Evolutionary conservation across 805 yeast species (phyloP), one percentile per base, ranked within the genome.

Genomic region (Blastobotrys parvus): DNA sequence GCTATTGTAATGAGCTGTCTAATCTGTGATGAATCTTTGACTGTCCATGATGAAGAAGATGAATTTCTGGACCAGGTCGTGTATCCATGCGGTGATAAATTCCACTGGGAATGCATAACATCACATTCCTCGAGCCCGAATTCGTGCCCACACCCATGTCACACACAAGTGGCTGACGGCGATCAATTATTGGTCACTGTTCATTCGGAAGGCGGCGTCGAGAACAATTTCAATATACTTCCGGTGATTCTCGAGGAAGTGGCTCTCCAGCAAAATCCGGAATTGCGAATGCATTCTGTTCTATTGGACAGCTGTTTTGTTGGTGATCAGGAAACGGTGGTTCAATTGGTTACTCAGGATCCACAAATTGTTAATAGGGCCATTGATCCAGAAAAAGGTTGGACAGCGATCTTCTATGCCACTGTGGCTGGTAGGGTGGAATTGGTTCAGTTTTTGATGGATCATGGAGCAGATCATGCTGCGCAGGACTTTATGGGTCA

Each of bases 51-150:
- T 7, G 19, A 33, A 6, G 36, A 33, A 13, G 22, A 17, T 15
- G 36, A 33, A 16, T 4, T 17, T 18, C 35, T 18, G 21, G 18
- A 15, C 27, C 27, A 17, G 8, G 38, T 35, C 11, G 18, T 18
- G 16, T 15, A 20, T 13, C 38, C 38, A n/a, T 35, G 38, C 38
- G 38, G 38, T 4, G 38, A 35, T 10, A 27, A 35, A 3, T 35
- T 35, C 38, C 38, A 35, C 29, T 35, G 38, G 38, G 38, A 35
- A 16, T 35, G 38, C 38, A 15, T 35, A 2, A 25, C 29, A 25
- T 25, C 29, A 11, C 29, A 25, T 25, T 25, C 29, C 29, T 8
- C 29, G 11, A 11, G 29, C 11, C 38, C 38, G 16, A 10, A 18
- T 13, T 11, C 19, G 38, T 35, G 38, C 27, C 38, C 38, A 10